Evolutionary conservation across 164 flowering plant genomes (phyloP).

Genomic region (Platanus orientalis): DNA sequence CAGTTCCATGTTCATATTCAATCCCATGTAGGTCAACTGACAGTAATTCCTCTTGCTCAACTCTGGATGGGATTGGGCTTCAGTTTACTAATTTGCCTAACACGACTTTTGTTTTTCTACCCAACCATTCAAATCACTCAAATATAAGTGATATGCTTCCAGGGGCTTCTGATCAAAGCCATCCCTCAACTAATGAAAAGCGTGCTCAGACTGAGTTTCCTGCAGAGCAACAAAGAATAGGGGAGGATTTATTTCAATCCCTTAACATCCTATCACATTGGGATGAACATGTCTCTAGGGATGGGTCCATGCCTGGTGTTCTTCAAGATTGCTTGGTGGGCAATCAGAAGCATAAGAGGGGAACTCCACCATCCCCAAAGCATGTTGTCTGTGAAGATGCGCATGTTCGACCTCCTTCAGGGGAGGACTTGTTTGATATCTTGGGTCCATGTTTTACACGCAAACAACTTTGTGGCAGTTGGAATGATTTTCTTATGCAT

Average conservation of each 20-base stretch:
- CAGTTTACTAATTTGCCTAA: slow-evolving; percentile 19
- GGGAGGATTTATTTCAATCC: slow-evolving; percentile 32
- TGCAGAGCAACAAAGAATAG: slow-evolving; percentile 18
- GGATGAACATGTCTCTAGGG: slow-evolving; percentile 15
- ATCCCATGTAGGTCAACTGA: slow-evolving; percentile 15
- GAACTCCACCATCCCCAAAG: slow-evolving; percentile 9
- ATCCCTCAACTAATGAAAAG: slow-evolving; percentile 13
- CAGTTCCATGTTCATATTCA: slow-evolving; percentile 15
- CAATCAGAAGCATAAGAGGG: slow-evolving; percentile 13
- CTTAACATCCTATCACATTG: slow-evolving; percentile 19
- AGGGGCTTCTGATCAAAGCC: slow-evolving; percentile 3
- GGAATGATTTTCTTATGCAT: slow-evolving; percentile 19
- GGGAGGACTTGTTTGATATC: slow-evolving; percentile 71
- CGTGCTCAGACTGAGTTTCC: slow-evolving; percentile 11
- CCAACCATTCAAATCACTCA: slow-evolving; percentile 10
- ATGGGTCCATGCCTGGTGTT: slow-evolving; percentile 16
- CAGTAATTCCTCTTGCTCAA: slow-evolving; percentile 8
- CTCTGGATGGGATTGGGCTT: slow-evolving; percentile 11
- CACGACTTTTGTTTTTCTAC: slow-evolving; percentile 12
- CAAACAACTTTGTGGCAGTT: slow-evolving; percentile 28
- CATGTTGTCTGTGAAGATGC: slow-evolving; percentile 20
- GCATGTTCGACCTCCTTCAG: slow-evolving; percentile 25
- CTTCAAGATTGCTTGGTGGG: slow-evolving; percentile 14
- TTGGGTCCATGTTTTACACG: slow-evolving; percentile 55
- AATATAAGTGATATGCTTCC: slow-evolving; percentile 15